phyloP scores from a whole-genome alignment of 169 alveolate species.

The Cryptosporidium xiaoi region DNA sequence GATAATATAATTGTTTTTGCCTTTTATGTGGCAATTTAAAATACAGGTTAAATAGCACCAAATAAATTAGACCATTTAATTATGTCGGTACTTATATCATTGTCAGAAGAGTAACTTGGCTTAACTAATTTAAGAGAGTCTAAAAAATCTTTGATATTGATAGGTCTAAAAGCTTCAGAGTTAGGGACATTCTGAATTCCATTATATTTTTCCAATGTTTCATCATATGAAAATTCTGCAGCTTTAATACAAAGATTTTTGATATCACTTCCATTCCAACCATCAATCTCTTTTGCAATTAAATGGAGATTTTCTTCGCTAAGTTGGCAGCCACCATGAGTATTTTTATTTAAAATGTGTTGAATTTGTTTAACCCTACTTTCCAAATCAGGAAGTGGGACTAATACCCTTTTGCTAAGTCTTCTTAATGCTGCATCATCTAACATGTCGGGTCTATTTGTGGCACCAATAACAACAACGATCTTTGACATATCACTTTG shows the following conservation, averaged over 20 bases:
- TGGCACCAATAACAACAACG: slow-evolving; percentile 92
- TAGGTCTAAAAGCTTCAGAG: slow-evolving; percentile 84
- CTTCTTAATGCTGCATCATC: slow-evolving; percentile 96
- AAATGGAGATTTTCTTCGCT: slow-evolving; percentile 82
- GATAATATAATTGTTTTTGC: too few relatives aligned
- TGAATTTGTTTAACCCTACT: slow-evolving; percentile 87
- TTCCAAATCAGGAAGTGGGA: slow-evolving; percentile 91
- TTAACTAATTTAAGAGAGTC: slow-evolving; percentile 83
- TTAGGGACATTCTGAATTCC: slow-evolving; percentile 87
- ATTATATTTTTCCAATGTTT: slow-evolving; percentile 83
- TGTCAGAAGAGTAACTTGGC: slow-evolving; percentile 79
- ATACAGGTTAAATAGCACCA: slow-evolving; percentile 10
- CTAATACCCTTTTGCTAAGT: slow-evolving; percentile 89
- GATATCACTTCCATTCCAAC: slow-evolving; percentile 90
- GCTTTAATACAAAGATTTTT: slow-evolving; percentile 86
- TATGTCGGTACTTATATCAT: slow-evolving; percentile 14
- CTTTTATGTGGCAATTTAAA: background rate
- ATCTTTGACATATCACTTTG: slow-evolving; percentile 85
- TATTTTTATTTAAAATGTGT: slow-evolving; percentile 83
- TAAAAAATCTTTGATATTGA: slow-evolving; percentile 83
- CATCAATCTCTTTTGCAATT: slow-evolving; percentile 81
- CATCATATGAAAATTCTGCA: slow-evolving; percentile 89
- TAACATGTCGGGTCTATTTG: slow-evolving; percentile 94
- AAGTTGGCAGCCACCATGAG: slow-evolving; percentile 80
- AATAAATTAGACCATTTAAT: slow-evolving; percentile 58